These are phyloP conservation scores for Eucalyptus virginea DNA, from an alignment of 345 rosid species.

Conservation along the genomic window DNA sequence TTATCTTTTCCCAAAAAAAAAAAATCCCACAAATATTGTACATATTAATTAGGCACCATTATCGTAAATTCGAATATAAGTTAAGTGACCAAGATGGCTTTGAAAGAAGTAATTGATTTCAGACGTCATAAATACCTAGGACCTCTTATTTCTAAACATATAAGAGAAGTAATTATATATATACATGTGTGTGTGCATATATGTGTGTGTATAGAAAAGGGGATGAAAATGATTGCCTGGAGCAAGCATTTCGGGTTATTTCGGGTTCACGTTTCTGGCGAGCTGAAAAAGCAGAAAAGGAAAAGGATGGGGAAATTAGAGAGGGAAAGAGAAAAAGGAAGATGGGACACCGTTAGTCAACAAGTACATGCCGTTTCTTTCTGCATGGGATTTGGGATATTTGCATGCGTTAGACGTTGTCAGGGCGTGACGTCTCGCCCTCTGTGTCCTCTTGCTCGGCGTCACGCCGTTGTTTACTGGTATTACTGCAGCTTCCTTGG, in stretches of 20 bases:
- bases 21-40: too few relatives aligned
- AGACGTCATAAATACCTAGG: background rate
- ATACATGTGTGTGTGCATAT: rapidly evolving
- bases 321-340: too few relatives aligned
- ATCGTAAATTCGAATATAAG: background rate
- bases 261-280: background rate
- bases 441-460: background rate
- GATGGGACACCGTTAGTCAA: background rate
- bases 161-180: background rate
- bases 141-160: background rate
- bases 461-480: background rate
- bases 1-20: too few relatives aligned
- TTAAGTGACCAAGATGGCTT: background rate
- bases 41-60: background rate
- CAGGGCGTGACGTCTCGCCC: background rate
- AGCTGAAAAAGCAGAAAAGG: background rate
- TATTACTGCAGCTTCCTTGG: background rate
- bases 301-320: too few relatives aligned
- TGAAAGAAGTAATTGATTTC: background rate
- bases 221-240: too few relatives aligned
- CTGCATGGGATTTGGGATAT: background rate
- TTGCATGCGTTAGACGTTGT: background rate
- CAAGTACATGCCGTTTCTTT: background rate
- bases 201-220: too few relatives aligned
- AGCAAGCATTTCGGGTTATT: too few relatives aligned